Evolutionary conservation across 2,329 filamentous ascomycete genomes (phyloP).

Genomic region (Thermoascus crustaceus): DNA sequence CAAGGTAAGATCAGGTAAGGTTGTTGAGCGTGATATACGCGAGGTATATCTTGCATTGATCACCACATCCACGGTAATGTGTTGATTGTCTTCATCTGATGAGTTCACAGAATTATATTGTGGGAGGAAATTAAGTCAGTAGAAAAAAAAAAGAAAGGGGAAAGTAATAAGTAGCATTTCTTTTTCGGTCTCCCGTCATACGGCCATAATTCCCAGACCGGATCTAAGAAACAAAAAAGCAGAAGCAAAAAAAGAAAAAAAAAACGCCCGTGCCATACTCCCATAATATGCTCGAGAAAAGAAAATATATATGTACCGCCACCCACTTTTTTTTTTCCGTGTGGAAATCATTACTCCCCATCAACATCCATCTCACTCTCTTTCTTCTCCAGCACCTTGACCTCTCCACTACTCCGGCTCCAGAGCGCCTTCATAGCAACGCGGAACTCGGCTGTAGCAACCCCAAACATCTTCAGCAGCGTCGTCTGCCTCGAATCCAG

Average conservation of each 20-base stretch:
- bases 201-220: background rate
- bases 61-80: conserved; percentile 5
- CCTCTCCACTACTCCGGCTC: conserved; percentile 30
- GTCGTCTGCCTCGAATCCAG: conserved; percentile 89
- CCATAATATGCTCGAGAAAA: conserved; percentile 24
- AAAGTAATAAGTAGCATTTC: conserved; percentile 1
- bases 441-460: conserved; percentile 84
- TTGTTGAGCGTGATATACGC: conserved; percentile 14
- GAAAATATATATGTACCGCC: conserved; percentile 4
- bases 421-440: conserved; percentile 66
- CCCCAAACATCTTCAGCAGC: conserved; percentile 85
- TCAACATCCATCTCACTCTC: conserved; percentile 37
- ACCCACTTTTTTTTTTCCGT: conserved; percentile 11
- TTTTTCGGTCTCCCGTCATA: conserved; percentile 2
- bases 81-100: conserved; percentile 4
- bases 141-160: background rate
- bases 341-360: no score
- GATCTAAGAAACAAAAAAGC: conserved; percentile 12
- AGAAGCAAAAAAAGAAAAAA: conserved; percentile 11
- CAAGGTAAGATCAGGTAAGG: conserved; percentile 40
- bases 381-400: conserved; percentile 31
- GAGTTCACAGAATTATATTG: background rate
- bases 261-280: conserved; percentile 30
- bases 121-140: conserved; percentile 7
- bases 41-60: conserved; percentile 13